A percentile compares a stretch with the other conserved stretches of the same genome.
Conservation (phyloP, 805 yeast genomes). For the Yamadazyma sp. region DNA sequence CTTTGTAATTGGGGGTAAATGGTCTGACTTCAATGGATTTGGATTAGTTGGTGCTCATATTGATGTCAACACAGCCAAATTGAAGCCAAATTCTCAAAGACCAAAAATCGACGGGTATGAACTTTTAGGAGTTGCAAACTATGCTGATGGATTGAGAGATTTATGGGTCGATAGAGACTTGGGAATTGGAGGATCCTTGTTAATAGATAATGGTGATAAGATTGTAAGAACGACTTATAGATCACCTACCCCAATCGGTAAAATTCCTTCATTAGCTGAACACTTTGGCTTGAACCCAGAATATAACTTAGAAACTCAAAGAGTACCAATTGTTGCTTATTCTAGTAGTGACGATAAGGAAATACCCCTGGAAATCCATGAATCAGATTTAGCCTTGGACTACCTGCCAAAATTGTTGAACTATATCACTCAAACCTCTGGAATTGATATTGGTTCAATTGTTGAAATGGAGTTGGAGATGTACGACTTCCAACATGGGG, state of each 20-base stretch:
- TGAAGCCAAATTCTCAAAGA: slow-evolving; percentile 72
- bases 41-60: slow-evolving; percentile 75
- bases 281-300: slow-evolving; percentile 77
- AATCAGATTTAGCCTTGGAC: neutral
- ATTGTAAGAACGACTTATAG: slow-evolving; percentile 47
- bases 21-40: slow-evolving; percentile 63
- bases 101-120: slow-evolving; percentile 68
- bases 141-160: slow-evolving; percentile 64
- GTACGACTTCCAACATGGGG: slow-evolving; percentile 33
- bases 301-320: slow-evolving; percentile 72
- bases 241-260: slow-evolving; percentile 69
- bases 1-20: slow-evolving; percentile 62
- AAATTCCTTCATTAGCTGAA: slow-evolving; percentile 81
- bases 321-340: slow-evolving; percentile 76
- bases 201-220: slow-evolving; percentile 41
- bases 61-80: slow-evolving; percentile 64
- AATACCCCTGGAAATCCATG: slow-evolving; percentile 1
- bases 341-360: neutral
- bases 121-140: slow-evolving; percentile 78
- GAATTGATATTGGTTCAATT: slow-evolving; percentile 20
- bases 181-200: slow-evolving; percentile 77
- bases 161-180: slow-evolving; percentile 85
- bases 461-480: slow-evolving; percentile 34
- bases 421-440: slow-evolving; percentile 25
- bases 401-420: slow-evolving; percentile 33